These are phyloP conservation scores for Camellia granthamiana DNA, from an alignment of 148 eudicot species.

Conservation along the genomic window DNA sequence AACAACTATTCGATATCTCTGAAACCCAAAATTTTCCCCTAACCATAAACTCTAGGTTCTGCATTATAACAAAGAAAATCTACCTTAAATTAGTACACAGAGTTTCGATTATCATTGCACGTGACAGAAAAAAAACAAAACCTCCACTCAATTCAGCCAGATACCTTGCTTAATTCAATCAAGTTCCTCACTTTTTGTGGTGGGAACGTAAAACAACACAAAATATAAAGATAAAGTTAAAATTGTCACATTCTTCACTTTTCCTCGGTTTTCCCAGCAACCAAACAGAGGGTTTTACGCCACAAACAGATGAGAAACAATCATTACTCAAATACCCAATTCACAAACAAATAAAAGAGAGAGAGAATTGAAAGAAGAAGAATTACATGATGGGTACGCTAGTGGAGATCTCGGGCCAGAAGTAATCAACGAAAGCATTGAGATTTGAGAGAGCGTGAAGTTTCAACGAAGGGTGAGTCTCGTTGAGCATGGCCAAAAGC, in stretches of 20 bases:
- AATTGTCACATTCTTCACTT: background rate
- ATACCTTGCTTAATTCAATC: background rate
- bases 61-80: background rate
- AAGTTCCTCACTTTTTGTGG: background rate
- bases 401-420: constrained; percentile 94
- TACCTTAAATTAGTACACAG: background rate
- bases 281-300: background rate
- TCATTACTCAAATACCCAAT: background rate
- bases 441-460: constrained; percentile 84
- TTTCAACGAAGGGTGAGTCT: constrained; percentile 55
- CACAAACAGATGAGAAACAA: background rate
- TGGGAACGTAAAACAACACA: background rate
- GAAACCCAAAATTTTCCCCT: background rate
- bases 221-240: background rate
- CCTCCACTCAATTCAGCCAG: background rate
- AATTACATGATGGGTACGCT: constrained; percentile 66
- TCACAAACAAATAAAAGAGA: background rate
- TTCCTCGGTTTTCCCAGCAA: background rate
- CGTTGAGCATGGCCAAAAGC: constrained; percentile 79
- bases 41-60: background rate
- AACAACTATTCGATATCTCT: background rate
- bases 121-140: background rate
- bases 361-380: background rate
- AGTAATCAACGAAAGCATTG: constrained; percentile 61
- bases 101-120: too few relatives aligned